Conservation (phyloP, 1,284 basidiomycete species). For the Ustilago shanxiensis region DNA sequence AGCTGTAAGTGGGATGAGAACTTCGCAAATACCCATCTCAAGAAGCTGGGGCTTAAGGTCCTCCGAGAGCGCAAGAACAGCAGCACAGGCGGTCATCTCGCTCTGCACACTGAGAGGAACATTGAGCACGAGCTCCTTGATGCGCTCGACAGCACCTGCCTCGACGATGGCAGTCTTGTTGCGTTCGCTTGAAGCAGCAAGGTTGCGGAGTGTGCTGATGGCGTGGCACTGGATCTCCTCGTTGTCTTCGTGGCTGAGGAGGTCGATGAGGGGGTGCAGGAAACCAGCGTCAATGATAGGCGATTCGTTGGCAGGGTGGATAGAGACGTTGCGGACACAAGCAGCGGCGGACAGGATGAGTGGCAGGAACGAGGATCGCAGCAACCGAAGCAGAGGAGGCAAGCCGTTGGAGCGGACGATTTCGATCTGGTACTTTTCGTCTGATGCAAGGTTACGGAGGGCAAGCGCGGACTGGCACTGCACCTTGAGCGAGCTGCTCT, state of each 20-base stretch:
- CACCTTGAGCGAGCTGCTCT: slow-evolving; percentile 95
- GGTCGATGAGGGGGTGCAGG: slow-evolving; percentile 92
- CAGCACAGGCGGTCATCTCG: slow-evolving; percentile 99
- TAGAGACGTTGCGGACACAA: slow-evolving; percentile 98
- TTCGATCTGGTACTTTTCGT: slow-evolving; percentile 99
- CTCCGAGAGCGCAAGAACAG: slow-evolving; percentile 71
- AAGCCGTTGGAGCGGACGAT: slow-evolving; percentile 97
- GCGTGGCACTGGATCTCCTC: slow-evolving; percentile 99
- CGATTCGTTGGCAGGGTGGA: slow-evolving; percentile 97
- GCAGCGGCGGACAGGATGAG: slow-evolving; percentile 98
- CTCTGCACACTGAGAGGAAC: slow-evolving; percentile 97
- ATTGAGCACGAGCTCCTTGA: slow-evolving; percentile 94
- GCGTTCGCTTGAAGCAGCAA: slow-evolving; percentile 96
- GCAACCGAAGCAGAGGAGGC: slow-evolving; percentile 88
- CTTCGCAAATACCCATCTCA: slow-evolving; percentile 98
- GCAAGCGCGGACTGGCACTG: slow-evolving; percentile 99
- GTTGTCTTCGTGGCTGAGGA: slow-evolving; percentile 97
- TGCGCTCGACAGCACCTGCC: slow-evolving; percentile 96
- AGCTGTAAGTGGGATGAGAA: slow-evolving; percentile 94
- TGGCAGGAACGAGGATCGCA: slow-evolving; percentile 98
- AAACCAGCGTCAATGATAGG: slow-evolving; percentile 99
- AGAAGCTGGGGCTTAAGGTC: slow-evolving; percentile 75
- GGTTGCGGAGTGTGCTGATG: slow-evolving; percentile 96
- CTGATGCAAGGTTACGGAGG: slow-evolving; percentile 94
- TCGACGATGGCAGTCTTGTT: slow-evolving; percentile 99